Base-by-base conservation (phyloP, 148 eudicot genomes). In the Limonium bicolor region DNA sequence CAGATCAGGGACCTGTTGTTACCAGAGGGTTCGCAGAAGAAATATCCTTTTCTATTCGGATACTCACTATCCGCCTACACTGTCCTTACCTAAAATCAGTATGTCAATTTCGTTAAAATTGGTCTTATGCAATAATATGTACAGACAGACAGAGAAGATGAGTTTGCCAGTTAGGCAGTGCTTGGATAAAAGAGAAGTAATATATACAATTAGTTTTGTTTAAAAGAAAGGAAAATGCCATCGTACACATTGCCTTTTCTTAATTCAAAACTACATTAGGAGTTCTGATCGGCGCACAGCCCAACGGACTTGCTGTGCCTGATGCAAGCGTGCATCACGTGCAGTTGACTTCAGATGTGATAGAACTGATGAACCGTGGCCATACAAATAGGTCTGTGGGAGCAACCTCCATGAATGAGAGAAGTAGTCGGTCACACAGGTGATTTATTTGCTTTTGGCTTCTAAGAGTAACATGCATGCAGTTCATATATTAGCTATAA, bases 31-130 rank as follows among this genome's bases (percentile, higher is more conserved):
- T 34, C 64, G n/a, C 75, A 65, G 24, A 81, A 81, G 60, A 81
- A 61, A 81, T 81, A 81, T 81, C 92, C 92, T 78, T 65, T 43
- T 53, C 11, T 23, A n/a, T n/a, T n/a, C n/a, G n/a, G n/a, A n/a
- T n/a, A n/a, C n/a, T n/a, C n/a, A n/a, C n/a, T n/a, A n/a, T n/a
- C n/a, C n/a, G n/a, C n/a, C n/a, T n/a, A n/a, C n/a, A n/a, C n/a
- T n/a, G n/a, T n/a, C n/a, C n/a, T n/a, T n/a, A n/a, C n/a, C n/a
- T n/a, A n/a, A n/a, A n/a, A n/a, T n/a, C n/a, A n/a, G n/a, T n/a
- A n/a, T n/a, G n/a, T n/a, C n/a, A n/a, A n/a, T n/a, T n/a, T n/a
- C n/a, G n/a, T n/a, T n/a, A n/a, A n/a, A n/a, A n/a, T n/a, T n/a
- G n/a, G n/a, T n/a, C n/a, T n/a, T n/a, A n/a, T n/a, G n/a, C n/a